Evolutionary conservation across 2,329 filamentous ascomycete species (phyloP), one percentile per base, ranked within the genome.

Genomic region (Ophiostoma himal-ulmi): DNA sequence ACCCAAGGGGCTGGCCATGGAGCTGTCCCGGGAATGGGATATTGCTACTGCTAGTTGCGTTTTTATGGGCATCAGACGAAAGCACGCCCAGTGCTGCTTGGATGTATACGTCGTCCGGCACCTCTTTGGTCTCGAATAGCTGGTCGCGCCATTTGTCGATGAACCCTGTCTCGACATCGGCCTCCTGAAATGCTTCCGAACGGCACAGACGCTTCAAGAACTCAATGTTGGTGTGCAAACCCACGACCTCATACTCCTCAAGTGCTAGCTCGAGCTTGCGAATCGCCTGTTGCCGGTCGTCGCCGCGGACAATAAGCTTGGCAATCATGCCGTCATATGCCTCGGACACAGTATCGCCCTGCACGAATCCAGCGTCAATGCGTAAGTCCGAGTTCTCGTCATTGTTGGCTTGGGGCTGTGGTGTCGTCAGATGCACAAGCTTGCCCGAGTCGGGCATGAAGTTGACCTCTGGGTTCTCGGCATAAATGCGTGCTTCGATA

Each of bases 241-340:
- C 95, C 2, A 94, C 95, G 13, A 99, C 89, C 80, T 99, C 93
- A 77, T 98, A 99, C 67, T 92, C 86, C 74, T 92, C 90, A 13
- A 99, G 82, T 0, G 95, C 94, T 4, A 89, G 83, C 52, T 89
- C 88, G 71, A 99, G 84, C 79, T 92, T 96, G 71, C 91, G 89
- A 68, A 99, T 90, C 3, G 94, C 92, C 36, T 91, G 90, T 77
- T 91, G 86, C 72, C 95, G 86, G 70, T 90, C 90, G 20, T 88
- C 86, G 0, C 92, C 95, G 71, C 92, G 88, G 6, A 98, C 93
- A 75, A 99, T 99, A 69, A 99, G 86, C 81, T 99, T 99, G 64
- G 95, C 92, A 75, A 99, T 97, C 95, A 99, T 99, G 37, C 95
- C 95, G 75, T 99, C 95, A 79, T 99, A 99, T 70, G 95, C 92